phyloP scores from a whole-genome alignment of 129 eudicot species.

The Logfia minima region DNA sequence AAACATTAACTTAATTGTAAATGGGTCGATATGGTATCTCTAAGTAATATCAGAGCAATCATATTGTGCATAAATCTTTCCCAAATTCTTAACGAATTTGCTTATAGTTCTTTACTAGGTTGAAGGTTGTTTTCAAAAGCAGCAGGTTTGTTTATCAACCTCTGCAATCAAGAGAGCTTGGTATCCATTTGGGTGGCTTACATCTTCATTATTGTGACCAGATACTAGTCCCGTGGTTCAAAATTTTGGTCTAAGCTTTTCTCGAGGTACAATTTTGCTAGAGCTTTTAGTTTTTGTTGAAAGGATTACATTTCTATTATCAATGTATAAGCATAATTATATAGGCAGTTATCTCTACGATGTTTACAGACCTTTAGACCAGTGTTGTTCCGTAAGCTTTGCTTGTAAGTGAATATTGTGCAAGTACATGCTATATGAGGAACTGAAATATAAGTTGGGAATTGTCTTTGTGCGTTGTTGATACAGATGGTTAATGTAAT shows the following conservation, averaged over 20 bases:
- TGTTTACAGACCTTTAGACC: background rate
- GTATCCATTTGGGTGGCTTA: background rate
- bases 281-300: constrained; percentile 19
- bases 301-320: constrained; percentile 7
- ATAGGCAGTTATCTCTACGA: background rate
- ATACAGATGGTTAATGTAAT: constrained; percentile 8
- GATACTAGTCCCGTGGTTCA: background rate
- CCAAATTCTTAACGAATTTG: background rate
- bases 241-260: constrained; percentile 18
- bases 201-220: constrained; percentile 11
- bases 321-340: constrained; percentile 5
- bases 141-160: constrained; percentile 17
- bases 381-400: background rate
- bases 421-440: background rate
- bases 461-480: background rate
- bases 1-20: background rate
- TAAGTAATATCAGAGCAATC: background rate
- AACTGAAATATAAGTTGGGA: constrained; percentile 4
- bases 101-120: constrained; percentile 12
- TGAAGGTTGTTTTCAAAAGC: constrained; percentile 10
- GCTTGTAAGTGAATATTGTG: background rate
- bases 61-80: background rate
- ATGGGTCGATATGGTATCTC: background rate
- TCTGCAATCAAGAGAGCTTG: constrained; percentile 18
- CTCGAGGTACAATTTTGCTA: constrained; percentile 21